phyloP scores from a whole-genome alignment of 179 eudicot genomes.

The Heliamphora pulchella region DNA sequence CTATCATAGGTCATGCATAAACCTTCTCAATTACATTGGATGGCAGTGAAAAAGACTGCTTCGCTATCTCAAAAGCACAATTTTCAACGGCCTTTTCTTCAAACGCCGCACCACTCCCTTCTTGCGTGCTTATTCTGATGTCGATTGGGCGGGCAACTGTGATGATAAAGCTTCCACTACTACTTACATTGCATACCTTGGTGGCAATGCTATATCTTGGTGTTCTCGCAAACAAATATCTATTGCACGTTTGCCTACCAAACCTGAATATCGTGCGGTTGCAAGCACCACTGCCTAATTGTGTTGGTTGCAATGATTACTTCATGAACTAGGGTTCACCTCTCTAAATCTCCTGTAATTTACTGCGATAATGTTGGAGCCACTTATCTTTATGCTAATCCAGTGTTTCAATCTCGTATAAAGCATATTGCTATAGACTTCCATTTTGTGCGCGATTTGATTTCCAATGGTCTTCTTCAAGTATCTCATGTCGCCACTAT shows the following conservation, averaged over 20 bases:
- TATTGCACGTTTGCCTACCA: background rate
- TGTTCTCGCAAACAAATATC: background rate
- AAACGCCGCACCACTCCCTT: too few species aligned
- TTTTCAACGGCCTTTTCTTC: background rate
- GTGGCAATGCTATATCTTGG: background rate
- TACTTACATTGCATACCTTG: background rate
- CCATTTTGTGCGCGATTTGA: background rate
- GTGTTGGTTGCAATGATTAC: background rate
- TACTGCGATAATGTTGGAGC: constrained; percentile 6
- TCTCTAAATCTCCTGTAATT: background rate
- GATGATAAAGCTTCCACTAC: background rate
- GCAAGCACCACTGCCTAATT: background rate
- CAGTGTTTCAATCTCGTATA: constrained; percentile 5
- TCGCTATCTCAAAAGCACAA: background rate
- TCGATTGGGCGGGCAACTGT: background rate
- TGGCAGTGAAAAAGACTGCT: background rate
- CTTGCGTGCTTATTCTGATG: background rate
- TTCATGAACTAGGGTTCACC: background rate
- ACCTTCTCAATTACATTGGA: background rate
- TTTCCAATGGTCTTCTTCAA: background rate
- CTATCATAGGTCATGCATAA: background rate
- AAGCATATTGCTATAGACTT: background rate
- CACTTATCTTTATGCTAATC: constrained; percentile 4
- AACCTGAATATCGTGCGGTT: background rate
- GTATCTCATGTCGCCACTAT: background rate